Evolutionary conservation across 1,139 yeast genomes (phyloP), one percentile per base, ranked within the genome.

Genomic region (Candida sojae): DNA sequence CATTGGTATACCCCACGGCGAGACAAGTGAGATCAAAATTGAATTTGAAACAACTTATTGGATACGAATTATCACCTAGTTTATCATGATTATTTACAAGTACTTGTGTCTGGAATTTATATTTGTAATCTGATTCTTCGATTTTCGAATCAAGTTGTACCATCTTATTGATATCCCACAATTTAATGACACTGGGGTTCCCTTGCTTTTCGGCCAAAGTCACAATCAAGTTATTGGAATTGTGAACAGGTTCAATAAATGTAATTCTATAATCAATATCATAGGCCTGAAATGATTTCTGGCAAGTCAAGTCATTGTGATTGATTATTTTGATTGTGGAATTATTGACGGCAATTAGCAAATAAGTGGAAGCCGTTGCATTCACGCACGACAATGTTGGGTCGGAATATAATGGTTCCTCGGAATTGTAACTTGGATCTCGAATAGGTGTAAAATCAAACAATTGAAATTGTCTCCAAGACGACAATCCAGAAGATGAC

Each of bases 381-480:
- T 84, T 68, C 9, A 86, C 78, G 2, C 90, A 80, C 2, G 87
- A 76, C 34, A 91, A 64, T 6, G 84, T 73, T 0, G 92, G 83
- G 60, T 89, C 96, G n/a, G 96, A 88, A 64, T 86, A 92, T 33
- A 91, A 71, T 0, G 88, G 84, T 5, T 77, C 74, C 3, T 74
- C 74, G 0, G 86, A 71, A n/a, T 83, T 84, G 53, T 79, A 77
- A 51, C 79, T 73, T 6, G 98, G 98, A 63, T 93, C 98, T 55
- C 84, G 73, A 34, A 93, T 86, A 5, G 97, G 97, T 0, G 84
- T 77, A 43, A 82, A 77, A 49, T 91, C 97, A 65, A 88, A 91
- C 66, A 93, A 86, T 56, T 88, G 92, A 67, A 93, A 88, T 59
- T 88, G 96, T 52, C 95, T 77, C 97, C 97, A 91, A 29, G 83